phyloP scores from a whole-genome alignment of 331 rosid species.

The Erythrophleum ivorense region DNA sequence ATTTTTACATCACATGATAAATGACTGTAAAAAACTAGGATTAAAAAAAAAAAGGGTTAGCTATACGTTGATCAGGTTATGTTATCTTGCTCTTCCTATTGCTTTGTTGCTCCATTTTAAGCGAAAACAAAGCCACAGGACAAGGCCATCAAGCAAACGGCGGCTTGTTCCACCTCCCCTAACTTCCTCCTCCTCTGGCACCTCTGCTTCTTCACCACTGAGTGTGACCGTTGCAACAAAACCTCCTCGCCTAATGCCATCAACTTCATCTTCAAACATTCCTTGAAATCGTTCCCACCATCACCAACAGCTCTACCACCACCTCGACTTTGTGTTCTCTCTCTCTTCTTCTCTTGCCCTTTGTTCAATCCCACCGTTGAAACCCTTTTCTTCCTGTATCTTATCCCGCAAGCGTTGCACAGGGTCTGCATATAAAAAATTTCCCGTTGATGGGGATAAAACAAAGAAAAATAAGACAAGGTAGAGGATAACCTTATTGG shows the following conservation, averaged over 20 bases:
- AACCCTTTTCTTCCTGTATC: conserved; percentile 65
- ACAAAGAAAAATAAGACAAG: not conserved
- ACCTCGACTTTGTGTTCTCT: conserved; percentile 2
- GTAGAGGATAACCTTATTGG: not conserved
- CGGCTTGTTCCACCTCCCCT: conserved; percentile 83
- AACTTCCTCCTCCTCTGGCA: conserved; percentile 48
- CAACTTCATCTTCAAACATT: conserved; percentile 46
- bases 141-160: conserved; percentile 73
- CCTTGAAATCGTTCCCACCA: conserved; percentile 35
- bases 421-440: conserved; percentile 56
- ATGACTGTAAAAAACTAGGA: not conserved
- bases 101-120: conserved; percentile 1
- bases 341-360: conserved; percentile 53
- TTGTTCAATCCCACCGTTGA: conserved; percentile 44
- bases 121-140: conserved; percentile 63
- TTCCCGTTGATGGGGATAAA: not conserved
- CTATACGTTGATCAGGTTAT: not conserved
- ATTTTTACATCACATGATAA: conserved; percentile 9
- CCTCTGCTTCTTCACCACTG: conserved; percentile 50
- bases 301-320: not conserved
- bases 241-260: conserved; percentile 53
- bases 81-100: not conserved
- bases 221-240: conserved; percentile 43
- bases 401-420: conserved; percentile 94
- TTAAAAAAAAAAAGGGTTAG: conserved; percentile 27